Conservation (phyloP, 441 rosid species). For the Corymbia citriodora region DNA sequence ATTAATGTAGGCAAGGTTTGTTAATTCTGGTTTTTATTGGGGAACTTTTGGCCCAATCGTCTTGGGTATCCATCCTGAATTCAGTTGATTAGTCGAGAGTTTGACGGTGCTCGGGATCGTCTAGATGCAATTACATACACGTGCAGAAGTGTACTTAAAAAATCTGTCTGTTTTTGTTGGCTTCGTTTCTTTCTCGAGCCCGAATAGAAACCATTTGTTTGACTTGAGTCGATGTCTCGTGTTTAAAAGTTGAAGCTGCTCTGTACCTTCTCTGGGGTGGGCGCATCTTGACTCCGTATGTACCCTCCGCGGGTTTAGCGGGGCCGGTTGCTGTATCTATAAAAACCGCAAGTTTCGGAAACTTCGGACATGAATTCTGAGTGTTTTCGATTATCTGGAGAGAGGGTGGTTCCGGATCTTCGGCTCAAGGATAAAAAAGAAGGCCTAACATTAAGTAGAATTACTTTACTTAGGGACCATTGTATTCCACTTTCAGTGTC, state of each 20-base stretch:
- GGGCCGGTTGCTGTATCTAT: neutral
- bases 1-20: too few species aligned
- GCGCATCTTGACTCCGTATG: too few species aligned
- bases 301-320: neutral
- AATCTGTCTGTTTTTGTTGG: neutral
- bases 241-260: constrained; percentile 14
- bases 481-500: neutral
- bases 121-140: neutral
- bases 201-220: neutral
- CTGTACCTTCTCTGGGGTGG: neutral
- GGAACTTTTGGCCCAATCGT: too few species aligned
- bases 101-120: neutral
- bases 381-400: neutral
- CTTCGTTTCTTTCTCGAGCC: neutral
- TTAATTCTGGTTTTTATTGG: too few species aligned
- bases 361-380: neutral
- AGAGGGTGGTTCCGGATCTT: constrained; percentile 18
- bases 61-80: neutral
- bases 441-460: constrained; percentile 37
- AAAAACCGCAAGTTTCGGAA: neutral
- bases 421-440: constrained; percentile 19
- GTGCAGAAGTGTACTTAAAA: neutral
- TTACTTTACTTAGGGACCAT: neutral
- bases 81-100: neutral
- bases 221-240: neutral